Evolutionary conservation across 371 early-diverging fungal species (phyloP).

Genomic region (Apophysomyces variabilis): DNA sequence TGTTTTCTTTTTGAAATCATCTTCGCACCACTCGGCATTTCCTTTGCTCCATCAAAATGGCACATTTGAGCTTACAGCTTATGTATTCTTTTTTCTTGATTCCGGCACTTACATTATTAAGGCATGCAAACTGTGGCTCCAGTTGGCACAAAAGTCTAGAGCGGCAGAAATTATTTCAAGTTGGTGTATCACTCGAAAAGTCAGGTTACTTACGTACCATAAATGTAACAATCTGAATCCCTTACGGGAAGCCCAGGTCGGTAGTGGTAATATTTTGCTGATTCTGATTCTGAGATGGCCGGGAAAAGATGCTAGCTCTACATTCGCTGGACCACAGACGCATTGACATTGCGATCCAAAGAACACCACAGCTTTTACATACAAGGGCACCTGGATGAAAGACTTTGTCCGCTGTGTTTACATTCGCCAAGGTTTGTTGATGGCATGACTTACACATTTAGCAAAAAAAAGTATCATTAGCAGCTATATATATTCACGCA

Average conservation of each 20-base stretch:
- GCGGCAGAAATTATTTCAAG: too few species aligned
- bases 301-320: neutral
- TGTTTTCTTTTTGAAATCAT: too few species aligned
- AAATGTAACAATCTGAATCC: too few species aligned
- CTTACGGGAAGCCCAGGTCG: neutral
- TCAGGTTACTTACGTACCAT: too few species aligned
- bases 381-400: neutral
- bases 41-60: too few species aligned
- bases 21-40: too few species aligned
- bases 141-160: too few species aligned
- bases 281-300: neutral
- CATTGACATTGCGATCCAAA: conserved; percentile 1
- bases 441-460: neutral
- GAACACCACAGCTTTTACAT: neutral
- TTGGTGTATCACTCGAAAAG: too few species aligned
- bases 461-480: neutral
- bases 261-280: neutral
- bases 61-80: too few species aligned
- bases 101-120: too few species aligned
- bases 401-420: neutral
- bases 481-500: neutral
- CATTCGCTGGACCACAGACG: neutral
- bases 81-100: too few species aligned
- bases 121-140: too few species aligned
- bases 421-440: neutral